These are phyloP conservation scores for Saccharomycopsis fodiens DNA, from an alignment of 805 yeast genomes.

Conservation along the genomic window DNA sequence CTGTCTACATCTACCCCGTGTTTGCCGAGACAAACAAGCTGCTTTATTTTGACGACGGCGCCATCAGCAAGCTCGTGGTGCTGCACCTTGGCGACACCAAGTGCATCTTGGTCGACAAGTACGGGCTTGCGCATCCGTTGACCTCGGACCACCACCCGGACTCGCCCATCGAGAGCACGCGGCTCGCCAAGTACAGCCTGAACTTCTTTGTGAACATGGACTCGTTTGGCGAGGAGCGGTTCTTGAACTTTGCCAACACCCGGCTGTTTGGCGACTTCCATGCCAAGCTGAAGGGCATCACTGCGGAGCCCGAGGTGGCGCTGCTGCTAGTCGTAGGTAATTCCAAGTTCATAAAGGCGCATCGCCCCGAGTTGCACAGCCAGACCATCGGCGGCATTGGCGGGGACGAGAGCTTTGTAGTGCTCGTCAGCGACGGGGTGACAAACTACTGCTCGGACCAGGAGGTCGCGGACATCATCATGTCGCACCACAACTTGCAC, in stretches of 20 bases:
- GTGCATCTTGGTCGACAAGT: conserved; percentile 73
- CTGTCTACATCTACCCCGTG: conserved; percentile 48
- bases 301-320: conserved; percentile 86
- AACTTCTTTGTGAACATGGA: conserved; percentile 55
- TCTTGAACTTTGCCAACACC: conserved; percentile 76
- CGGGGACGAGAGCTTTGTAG: conserved; percentile 83
- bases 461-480: conserved; percentile 81
- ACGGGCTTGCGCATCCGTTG: conserved; percentile 72
- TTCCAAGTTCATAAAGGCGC: conserved; percentile 30
- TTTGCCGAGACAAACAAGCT: conserved; percentile 25
- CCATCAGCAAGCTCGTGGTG: conserved; percentile 59
- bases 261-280: conserved; percentile 85
- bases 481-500: conserved; percentile 48
- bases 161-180: conserved; percentile 64
- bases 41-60: conserved; percentile 46
- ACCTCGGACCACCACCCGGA: conserved; percentile 84
- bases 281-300: conserved; percentile 76
- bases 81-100: conserved; percentile 94
- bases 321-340: conserved; percentile 62
- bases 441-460: conserved; percentile 78
- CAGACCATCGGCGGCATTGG: conserved; percentile 39
- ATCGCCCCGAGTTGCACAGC: conserved; percentile 18
- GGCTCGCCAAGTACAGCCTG: conserved; percentile 59
- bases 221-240: conserved; percentile 89
- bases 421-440: conserved; percentile 81